These are phyloP conservation scores for Funneliformis mosseae DNA, from an alignment of 192 early-diverging fungal genomes.

Conservation along the genomic window DNA sequence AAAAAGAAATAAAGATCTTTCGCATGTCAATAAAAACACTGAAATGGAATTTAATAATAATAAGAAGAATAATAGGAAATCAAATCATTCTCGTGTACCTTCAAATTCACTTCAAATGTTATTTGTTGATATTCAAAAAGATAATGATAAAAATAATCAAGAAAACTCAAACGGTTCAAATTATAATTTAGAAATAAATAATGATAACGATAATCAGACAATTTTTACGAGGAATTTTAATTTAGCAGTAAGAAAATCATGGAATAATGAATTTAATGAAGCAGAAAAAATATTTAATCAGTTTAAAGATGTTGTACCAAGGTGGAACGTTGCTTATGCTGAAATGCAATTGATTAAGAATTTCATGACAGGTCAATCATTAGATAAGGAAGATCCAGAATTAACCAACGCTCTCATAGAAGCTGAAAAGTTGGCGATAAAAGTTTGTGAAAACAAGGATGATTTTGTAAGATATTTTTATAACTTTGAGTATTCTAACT, in stretches of 20 bases:
- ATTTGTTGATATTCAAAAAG: background rate
- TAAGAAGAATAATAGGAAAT: background rate
- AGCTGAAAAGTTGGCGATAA: slow-evolving; percentile 42
- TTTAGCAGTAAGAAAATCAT: slow-evolving; percentile 30
- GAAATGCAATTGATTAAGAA: slow-evolving; percentile 47
- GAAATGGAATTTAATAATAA: background rate
- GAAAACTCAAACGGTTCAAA: background rate
- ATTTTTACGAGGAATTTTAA: background rate
- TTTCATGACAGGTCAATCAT: slow-evolving; percentile 42
- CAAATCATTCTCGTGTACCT: slow-evolving; percentile 3
- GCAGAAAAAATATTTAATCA: slow-evolving; percentile 41
- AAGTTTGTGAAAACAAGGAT: slow-evolving; percentile 38
- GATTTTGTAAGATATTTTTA: slow-evolving; percentile 36
- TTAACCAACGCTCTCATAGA: slow-evolving; percentile 40
- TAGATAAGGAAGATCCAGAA: slow-evolving; percentile 41
- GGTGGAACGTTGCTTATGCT: slow-evolving; percentile 44
- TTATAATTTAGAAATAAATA: background rate
- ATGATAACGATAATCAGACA: background rate
- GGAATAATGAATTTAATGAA: slow-evolving; percentile 47
- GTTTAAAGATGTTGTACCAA: slow-evolving; percentile 31
- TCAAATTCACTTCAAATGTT: slow-evolving; percentile 13
- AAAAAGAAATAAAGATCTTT: background rate
- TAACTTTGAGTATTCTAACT: too few species aligned
- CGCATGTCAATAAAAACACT: too few species aligned
- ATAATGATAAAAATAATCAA: too few species aligned